Evolutionary conservation across 306 rosid species (phyloP).

Genomic region (Nissolia schottii): DNA sequence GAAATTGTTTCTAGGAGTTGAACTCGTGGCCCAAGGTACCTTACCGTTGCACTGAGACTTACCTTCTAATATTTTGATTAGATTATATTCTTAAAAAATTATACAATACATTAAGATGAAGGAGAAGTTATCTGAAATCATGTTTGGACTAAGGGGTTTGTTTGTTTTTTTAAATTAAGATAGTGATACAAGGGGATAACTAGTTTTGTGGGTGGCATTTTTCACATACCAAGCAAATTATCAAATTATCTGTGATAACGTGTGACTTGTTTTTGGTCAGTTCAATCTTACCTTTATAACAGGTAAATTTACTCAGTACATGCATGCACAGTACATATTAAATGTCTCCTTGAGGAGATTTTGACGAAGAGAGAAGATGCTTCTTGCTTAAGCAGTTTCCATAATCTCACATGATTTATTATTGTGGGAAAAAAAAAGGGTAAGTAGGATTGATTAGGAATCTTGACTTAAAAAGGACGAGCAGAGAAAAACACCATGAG

Average conservation of each 20-base stretch:
- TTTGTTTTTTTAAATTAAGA: background rate
- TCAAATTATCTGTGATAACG: too few species aligned
- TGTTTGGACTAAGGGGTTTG: too few species aligned
- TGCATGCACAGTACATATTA: background rate
- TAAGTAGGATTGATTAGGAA: background rate
- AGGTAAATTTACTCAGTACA: background rate
- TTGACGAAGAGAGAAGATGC: background rate
- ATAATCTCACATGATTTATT: background rate
- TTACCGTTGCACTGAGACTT: too few species aligned
- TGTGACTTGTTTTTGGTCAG: too few species aligned
- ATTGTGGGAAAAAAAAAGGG: background rate
- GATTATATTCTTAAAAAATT: too few species aligned
- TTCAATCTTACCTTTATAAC: background rate
- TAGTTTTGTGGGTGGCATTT: background rate
- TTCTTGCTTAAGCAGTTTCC: slow-evolving; percentile 24
- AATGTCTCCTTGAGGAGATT: background rate
- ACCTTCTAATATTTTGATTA: too few species aligned
- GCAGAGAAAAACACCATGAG: slow-evolving; percentile 20
- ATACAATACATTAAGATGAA: too few species aligned
- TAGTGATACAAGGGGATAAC: background rate
- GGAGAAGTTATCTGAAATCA: background rate
- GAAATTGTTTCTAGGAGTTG: too few species aligned
- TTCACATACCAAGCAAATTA: background rate
- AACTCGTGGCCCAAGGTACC: too few species aligned
- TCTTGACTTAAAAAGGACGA: slow-evolving; percentile 23